phyloP scores from a whole-genome alignment of 345 rosid genomes.

The Cardamine resedifolia region DNA sequence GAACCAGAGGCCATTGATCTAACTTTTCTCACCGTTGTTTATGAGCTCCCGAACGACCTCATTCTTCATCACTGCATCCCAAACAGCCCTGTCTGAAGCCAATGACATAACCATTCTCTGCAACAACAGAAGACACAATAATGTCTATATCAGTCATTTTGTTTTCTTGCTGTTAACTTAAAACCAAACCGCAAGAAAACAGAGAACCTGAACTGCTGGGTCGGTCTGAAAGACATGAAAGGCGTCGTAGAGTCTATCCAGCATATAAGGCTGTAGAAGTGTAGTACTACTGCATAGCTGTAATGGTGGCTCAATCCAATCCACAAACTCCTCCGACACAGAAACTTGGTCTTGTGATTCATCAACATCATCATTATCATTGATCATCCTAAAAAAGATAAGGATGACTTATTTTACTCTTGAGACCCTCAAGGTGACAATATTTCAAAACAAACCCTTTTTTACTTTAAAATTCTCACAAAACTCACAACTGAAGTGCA shows the following conservation, averaged over 20 bases:
- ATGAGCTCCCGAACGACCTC: slow-evolving; percentile 70
- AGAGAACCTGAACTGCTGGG: slow-evolving; percentile 71
- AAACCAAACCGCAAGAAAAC: neutral
- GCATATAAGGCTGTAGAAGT: slow-evolving; percentile 50
- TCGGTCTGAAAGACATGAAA: slow-evolving; percentile 76
- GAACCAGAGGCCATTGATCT: neutral
- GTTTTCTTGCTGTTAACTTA: neutral
- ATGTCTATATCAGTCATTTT: neutral
- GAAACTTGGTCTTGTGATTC: slow-evolving; percentile 42
- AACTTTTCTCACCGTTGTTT: slow-evolving; percentile 7
- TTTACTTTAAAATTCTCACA: neutral
- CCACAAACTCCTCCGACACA: slow-evolving; percentile 49
- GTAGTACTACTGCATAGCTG: slow-evolving; percentile 45
- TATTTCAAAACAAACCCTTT: neutral
- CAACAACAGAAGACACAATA: neutral
- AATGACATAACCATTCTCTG: slow-evolving; percentile 72
- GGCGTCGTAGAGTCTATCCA: slow-evolving; percentile 65
- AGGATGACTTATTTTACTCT: neutral
- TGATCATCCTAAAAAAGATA: slow-evolving; percentile 50
- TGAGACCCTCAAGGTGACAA: neutral
- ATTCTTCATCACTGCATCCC: slow-evolving; percentile 87
- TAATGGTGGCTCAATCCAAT: slow-evolving; percentile 75
- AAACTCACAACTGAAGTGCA: slow-evolving; percentile 64
- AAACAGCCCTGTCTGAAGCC: slow-evolving; percentile 78
- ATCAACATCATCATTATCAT: slow-evolving; percentile 27